Evolutionary conservation across 768 basidiomycete genomes (phyloP), one percentile per base, ranked within the genome.

Genomic region (Tephrocybe rancida): DNA sequence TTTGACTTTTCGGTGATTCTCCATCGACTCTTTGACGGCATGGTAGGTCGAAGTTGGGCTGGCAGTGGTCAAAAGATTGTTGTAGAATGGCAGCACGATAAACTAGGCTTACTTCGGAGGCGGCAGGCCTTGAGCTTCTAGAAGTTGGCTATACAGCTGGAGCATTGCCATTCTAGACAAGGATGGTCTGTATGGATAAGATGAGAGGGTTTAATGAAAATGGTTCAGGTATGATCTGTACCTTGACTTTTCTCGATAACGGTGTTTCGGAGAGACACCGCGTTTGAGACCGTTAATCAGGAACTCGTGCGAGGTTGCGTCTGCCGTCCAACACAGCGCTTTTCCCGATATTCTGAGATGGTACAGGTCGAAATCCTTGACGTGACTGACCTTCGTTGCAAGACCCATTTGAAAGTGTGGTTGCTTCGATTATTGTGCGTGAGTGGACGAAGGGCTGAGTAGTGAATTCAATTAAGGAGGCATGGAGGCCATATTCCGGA

Each of bases 281-380:
- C 92, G 84, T 61, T 81, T 86, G n/a, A 86, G 71, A 2, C 92
- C 92, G 56, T 90, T 90, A 58, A 90, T 89, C 42, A 93, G 63
- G 19, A 91, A 77, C 64, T 95, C 90, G 25, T 70, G 65, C 5
- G 71, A 55, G n/a, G 61, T 49, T 0, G 77, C 72, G 44, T 83
- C 83, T 13, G 84, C 79, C 2, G 83, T 70, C 86, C 86, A 95
- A 50, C 82, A 89, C 9, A 93, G 67, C 0, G 89, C 91, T 92
- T 64, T 25, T 13, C 24, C 26, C 37, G 18, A 10, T 18, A 19
- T 16, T 13, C n/a, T 5, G 18, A 21, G 18, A 19, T 16, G n/a
- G 35, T 13, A 13, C 11, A 5, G 16, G n/a, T 7, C 21, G 21
- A 19, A 26, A 19, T 19, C 39, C 46, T 34, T 5, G 16, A 21